phyloP scores from a whole-genome alignment of 78 protist genomes.

The Dictyostelium discoideum region dicty_2.7 NC_007090.3:1889001-1889500 shows the following conservation, averaged over 20 bases:
- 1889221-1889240: neutral
- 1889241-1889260: neutral
- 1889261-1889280: slow-evolving; percentile 1
- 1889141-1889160: slow-evolving; percentile 47
- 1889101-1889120: slow-evolving; percentile 48
- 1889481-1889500: neutral
- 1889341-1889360: slow-evolving; percentile 63
- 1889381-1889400: neutral
- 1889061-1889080: slow-evolving; percentile 13
- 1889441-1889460: neutral
- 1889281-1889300: neutral
- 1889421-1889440: neutral
- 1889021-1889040: slow-evolving; percentile 67
- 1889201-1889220: slow-evolving; percentile 29
- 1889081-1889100: slow-evolving; percentile 70
- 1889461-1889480: neutral
- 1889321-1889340: neutral
- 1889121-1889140: neutral
- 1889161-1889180: slow-evolving; percentile 63
- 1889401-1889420: slow-evolving; percentile 33
- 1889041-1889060: slow-evolving; percentile 29
- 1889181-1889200: slow-evolving; percentile 18
- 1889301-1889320: neutral
- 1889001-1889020: slow-evolving; percentile 45
- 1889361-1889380: slow-evolving; percentile 34